Base-by-base conservation (phyloP, 495 filamentous ascomycete genomes). In the Trichoderma gamsii region DNA sequence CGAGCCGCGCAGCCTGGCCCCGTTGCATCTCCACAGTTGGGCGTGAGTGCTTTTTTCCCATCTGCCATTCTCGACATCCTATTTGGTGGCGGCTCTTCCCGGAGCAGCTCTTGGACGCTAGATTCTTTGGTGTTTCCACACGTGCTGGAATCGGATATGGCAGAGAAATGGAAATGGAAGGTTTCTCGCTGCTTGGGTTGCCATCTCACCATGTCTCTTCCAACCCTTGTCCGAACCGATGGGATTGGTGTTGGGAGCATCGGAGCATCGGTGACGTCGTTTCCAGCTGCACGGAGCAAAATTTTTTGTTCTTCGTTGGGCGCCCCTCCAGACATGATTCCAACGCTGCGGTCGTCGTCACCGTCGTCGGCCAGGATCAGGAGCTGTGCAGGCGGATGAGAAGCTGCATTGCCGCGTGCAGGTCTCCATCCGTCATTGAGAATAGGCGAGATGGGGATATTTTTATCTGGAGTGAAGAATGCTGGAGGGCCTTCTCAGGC, bases 241-340 rank as follows among this genome's bases (percentile, higher is more conserved):
- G 56, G 56, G 56, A 61, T 61, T 61, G 56, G 51, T 56, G 51
- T n/a, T 56, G 18, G 51, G 23, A 23, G 51, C n/a, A 21, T 4
- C n/a, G 51, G 23, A 23, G 51, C n/a, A 21, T 4, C n/a, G 51
- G 56, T 61, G 56, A 61, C 56, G 56, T 61, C 56, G 56, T 61
- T 61, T 32, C 4, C 16, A 52, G 23, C 21, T 56, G 35, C 35
- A 38, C 21, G 16, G 4, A 21, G 18, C 21, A 11, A 21, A n/a
- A 21, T 4, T 13, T 29, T 59, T 13, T 13, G 23, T 21, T 3
- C n/a, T 7, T 27, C 23, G 56, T 13, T 9, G 27, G 23, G n/a
- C 44, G n/a, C 44, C 44, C 44, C 4, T n/a, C 44, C 44, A 15
- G 44, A 12, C 44, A 49, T 49, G n/a, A n/a, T 49, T n/a, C 44